Evolutionary conservation across 2,329 filamentous ascomycete genomes (phyloP), one percentile per base, ranked within the genome.

Genomic region (Chaetomium sp.): DNA sequence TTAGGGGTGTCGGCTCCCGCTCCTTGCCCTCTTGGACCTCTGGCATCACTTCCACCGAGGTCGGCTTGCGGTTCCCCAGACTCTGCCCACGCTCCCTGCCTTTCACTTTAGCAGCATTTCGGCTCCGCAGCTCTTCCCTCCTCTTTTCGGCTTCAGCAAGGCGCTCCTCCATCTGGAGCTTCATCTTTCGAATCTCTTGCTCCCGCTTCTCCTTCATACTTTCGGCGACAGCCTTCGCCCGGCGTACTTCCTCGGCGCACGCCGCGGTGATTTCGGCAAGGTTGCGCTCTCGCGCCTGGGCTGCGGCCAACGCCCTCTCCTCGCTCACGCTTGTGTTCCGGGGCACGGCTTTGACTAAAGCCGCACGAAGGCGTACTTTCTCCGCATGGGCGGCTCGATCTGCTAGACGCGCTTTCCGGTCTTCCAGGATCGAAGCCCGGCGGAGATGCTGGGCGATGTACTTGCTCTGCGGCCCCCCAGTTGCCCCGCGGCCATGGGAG

Each of bases 371-470:
- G 51, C 89, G 85, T 12, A 94, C 89, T 68, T 91, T 89, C 70
- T 94, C 89, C 27, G 87, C 89, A 70, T 94, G 88, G 6, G 87
- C 87, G 34, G 89, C 89, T 54, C 88, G 79, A 69, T 91, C 88
- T 53, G 89, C 88, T 14, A 94, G 78, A 19, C 88, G 81, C 11
- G 88, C 88, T 68, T 89, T 90, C 59, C 89, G 85, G 62, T 87
- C 86, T 69, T 91, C 88, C 59, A 92, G 80, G 56, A 92, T 91
- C 12, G 87, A 89, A 49, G 87, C 85, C 52, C 89, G 84, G 44
- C 89, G 88, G 55, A 91, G 77, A 67, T 91, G 88, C 68, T 91
- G 88, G 55, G 88, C 87, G 54, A 91, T 76, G 70, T 89, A 80
- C 68, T 88, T 88, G 75, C 85, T 90, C 72, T 90, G 87, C 19